Evolutionary conservation across 163 green algal species (phyloP).

Genomic region (Coccomyxa subellipsoidea): DNA sequence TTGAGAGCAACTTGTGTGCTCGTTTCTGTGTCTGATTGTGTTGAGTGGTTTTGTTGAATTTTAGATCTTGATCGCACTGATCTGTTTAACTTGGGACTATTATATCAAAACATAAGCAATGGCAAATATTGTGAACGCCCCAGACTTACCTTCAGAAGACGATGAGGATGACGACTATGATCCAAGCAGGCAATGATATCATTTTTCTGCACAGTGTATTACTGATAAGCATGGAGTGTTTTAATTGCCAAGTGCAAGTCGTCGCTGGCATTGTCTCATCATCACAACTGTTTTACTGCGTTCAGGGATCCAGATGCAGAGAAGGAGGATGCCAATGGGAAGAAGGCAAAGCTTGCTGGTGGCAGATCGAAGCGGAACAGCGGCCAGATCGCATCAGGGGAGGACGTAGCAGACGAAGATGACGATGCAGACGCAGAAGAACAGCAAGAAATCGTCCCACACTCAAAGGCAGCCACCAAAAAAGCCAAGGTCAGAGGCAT

Average conservation of each 20-base stretch:
- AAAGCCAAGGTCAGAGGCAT: not conserved
- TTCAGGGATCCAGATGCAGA: not conserved
- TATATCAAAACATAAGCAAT: too few relatives aligned
- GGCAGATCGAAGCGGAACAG: not conserved
- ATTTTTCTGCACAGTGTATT: too few relatives aligned
- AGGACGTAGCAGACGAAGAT: not conserved
- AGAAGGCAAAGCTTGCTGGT: not conserved
- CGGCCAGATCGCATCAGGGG: not conserved
- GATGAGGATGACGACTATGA: conserved; percentile 8
- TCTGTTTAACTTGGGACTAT: too few relatives aligned
- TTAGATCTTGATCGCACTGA: too few relatives aligned
- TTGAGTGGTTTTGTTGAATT: too few relatives aligned
- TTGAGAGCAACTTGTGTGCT: too few relatives aligned
- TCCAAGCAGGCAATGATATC: conserved; percentile 1
- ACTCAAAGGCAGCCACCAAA: not conserved
- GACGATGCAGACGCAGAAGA: not conserved
- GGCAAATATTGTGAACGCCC: not conserved
- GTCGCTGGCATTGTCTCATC: too few relatives aligned
- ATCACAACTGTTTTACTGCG: not conserved
- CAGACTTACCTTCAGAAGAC: conserved; percentile 2
- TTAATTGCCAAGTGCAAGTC: too few relatives aligned
- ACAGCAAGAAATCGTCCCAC: not conserved
- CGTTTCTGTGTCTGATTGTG: too few relatives aligned
- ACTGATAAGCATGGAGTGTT: too few relatives aligned
- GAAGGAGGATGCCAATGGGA: not conserved